Conservation (phyloP, 2,329 filamentous ascomycete species). For the Fusarium ramigenum region DNA sequence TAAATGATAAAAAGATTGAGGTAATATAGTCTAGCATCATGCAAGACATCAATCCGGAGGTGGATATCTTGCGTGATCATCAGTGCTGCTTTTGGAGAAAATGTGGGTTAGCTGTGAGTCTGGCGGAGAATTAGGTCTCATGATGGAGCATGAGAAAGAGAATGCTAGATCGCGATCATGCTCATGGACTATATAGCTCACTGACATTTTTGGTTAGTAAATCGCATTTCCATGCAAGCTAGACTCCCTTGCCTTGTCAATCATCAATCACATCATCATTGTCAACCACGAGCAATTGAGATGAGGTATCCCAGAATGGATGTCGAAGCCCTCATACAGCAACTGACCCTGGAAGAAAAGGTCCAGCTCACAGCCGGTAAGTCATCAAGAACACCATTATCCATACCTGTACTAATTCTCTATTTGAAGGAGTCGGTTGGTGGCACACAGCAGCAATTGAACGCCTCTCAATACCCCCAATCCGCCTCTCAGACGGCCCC, state of each 20-base stretch:
- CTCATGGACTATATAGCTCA: neutral
- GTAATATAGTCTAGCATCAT: neutral
- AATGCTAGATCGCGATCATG: neutral
- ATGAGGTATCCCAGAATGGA: neutral
- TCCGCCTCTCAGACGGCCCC: conserved; percentile 29
- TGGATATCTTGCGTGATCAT: neutral
- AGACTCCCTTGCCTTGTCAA: neutral
- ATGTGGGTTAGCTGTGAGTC: neutral
- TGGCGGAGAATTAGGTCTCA: neutral
- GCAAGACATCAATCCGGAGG: neutral
- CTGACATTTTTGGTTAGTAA: neutral
- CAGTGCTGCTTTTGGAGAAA: neutral
- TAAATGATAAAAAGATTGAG: no score
- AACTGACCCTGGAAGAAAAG: conserved; percentile 1
- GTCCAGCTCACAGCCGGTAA: neutral
- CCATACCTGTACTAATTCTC: no score
- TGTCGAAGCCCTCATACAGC: neutral
- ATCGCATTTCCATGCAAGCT: fast-evolving
- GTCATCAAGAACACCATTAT: no score
- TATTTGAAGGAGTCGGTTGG: neutral
- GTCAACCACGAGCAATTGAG: fast-evolving
- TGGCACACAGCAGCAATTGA: conserved; percentile 31
- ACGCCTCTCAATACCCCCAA: conserved; percentile 14
- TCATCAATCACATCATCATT: neutral
- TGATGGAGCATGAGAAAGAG: neutral